Evolutionary conservation across 2,329 filamentous ascomycete species (phyloP).

Genomic region (Verticillium longisporum): DNA sequence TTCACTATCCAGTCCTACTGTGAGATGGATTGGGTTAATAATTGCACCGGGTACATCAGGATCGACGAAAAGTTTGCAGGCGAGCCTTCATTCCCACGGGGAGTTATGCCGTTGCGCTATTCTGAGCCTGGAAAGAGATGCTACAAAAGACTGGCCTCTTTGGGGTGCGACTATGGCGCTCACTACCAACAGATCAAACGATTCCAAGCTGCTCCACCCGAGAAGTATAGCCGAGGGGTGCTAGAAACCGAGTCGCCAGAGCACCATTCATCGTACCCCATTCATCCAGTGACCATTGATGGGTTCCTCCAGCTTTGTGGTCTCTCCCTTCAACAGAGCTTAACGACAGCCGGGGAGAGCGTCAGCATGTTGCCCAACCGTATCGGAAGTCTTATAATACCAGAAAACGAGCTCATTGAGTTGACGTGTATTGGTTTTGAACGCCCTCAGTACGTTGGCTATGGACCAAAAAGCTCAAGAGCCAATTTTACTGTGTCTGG

Average conservation of each 20-base stretch:
- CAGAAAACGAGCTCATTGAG: background rate
- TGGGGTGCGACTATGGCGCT: background rate
- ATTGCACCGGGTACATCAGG: constrained; percentile 1
- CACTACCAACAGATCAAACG: background rate
- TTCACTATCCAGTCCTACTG: background rate
- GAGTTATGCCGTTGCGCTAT: too few species aligned
- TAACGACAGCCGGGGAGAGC: background rate
- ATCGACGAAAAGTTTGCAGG: background rate
- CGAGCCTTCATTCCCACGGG: too few species aligned
- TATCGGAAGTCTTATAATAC: background rate
- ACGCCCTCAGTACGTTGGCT: background rate
- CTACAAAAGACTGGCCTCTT: background rate
- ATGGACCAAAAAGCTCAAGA: background rate
- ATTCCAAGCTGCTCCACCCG: background rate
- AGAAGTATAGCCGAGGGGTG: background rate
- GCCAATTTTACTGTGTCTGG: background rate
- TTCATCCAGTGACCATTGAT: constrained; percentile 2
- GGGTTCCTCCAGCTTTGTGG: background rate
- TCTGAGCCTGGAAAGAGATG: background rate
- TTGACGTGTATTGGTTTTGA: background rate
- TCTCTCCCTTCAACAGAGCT: background rate
- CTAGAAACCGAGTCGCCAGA: background rate
- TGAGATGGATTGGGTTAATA: background rate
- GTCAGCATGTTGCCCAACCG: background rate
- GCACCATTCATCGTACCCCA: background rate